Evolutionary conservation across 345 rosid species (phyloP).

Genomic region (Salix purpurea): DNA sequence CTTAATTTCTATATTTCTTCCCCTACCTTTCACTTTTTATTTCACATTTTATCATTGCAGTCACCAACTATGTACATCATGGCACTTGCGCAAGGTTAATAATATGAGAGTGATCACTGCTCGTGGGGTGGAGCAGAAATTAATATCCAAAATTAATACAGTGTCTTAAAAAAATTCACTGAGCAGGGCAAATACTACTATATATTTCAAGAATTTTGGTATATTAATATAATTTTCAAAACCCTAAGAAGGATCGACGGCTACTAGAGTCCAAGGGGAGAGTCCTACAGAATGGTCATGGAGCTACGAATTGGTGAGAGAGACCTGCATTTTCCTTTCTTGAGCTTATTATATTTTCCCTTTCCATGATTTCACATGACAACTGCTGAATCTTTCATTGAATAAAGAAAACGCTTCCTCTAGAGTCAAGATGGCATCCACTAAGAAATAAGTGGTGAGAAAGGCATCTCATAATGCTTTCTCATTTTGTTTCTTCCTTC

Average conservation of each 20-base stretch:
- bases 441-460: background rate
- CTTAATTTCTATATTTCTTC: background rate
- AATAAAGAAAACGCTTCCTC: background rate
- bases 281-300: background rate
- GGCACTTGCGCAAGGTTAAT: background rate
- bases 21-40: background rate
- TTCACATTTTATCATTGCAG: slow-evolving; percentile 8
- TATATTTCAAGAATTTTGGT: background rate
- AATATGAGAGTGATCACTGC: background rate
- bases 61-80: slow-evolving; percentile 8
- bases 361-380: slow-evolving; percentile 23
- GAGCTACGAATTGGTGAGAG: background rate
- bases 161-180: background rate
- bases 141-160: background rate
- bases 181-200: background rate
- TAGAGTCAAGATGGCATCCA: slow-evolving; percentile 16
- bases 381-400: slow-evolving; percentile 19
- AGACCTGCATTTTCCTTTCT: background rate
- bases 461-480: background rate
- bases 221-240: background rate
- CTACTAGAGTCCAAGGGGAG: background rate
- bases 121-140: background rate
- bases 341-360: background rate
- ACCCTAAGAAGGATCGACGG: background rate
- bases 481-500: background rate